Evolutionary conservation across 805 yeast species (phyloP), one percentile per base, ranked within the genome.

Genomic region (Lipomyces orientalis): DNA sequence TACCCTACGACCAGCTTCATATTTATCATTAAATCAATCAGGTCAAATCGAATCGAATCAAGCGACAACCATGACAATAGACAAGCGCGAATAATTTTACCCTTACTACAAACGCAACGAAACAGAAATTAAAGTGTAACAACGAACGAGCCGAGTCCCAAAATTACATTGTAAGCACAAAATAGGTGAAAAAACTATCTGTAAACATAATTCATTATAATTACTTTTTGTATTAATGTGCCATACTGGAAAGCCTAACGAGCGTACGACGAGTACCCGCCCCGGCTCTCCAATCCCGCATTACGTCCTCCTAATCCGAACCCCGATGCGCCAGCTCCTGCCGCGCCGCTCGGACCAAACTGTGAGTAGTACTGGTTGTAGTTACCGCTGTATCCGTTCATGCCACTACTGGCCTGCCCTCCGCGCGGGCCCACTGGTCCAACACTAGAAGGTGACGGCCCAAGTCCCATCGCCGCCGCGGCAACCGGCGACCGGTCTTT

Each of bases 331-430:
- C 65, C 61, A 35, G 46, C 54, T 14, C 61, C 65, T 9, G 46
- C 56, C 6, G 52, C 58, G 58, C 61, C 60, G 31, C 58, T 35
- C 39, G 31, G 46, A 10, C 34, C 57, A 60, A 54, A 57, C 56
- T 34, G 43, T 39, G 25, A 4, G 19, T 52, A 57, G 51, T 59
- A 57, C 43, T 54, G 58, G 59, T 56, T 52, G 57, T 8, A 58
- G n/a, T n/a, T 39, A 33, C 60, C 39, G 52, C 52, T 54, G 49
- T 58, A 33, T 37, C 25, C 57, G 57, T 37, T 33, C 49, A 19
- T 54, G 49, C 54, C 49, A 22, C 49, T 46, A 60, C 66, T 84
- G 91, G 58, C 87, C 91, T 70, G 90, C 93, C 0, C 29, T 56
- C 22, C 49, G 49, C 60, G 54, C 55, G 9, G 19, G 16, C 49